Evolutionary conservation across 139 green algal species (phyloP).

Genomic region (Marvania coccoides): DNA sequence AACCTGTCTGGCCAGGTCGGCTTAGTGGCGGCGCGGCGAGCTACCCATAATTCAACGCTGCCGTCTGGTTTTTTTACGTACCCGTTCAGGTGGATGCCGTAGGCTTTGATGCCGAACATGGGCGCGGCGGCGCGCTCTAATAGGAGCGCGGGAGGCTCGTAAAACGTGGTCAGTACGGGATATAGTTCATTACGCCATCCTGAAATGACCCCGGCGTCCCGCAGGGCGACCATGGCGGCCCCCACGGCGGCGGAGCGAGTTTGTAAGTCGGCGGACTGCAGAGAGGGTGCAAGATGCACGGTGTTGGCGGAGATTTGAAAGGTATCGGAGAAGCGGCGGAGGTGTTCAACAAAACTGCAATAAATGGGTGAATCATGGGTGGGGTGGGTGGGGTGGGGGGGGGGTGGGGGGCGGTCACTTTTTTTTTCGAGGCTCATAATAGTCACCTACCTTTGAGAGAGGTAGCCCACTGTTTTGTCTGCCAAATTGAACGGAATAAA

Average conservation of each 20-base stretch:
- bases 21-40: conserved; percentile 60
- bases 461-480: conserved; percentile 35
- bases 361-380: background rate
- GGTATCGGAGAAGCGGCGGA: conserved; percentile 28
- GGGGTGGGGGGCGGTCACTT: too few relatives aligned
- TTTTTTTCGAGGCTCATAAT: background rate
- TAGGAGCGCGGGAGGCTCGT: conserved; percentile 53
- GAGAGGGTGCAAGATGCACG: background rate
- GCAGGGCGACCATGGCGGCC: conserved; percentile 17
- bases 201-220: conserved; percentile 51
- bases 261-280: too few relatives aligned
- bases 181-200: conserved; percentile 94
- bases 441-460: conserved; percentile 30
- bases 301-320: conserved; percentile 15
- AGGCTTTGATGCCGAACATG: conserved; percentile 80
- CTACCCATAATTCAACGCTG: conserved; percentile 80
- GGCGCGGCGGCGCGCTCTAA: conserved; percentile 81
- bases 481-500: conserved; percentile 39
- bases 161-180: conserved; percentile 61
- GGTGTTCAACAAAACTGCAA: conserved; percentile 41
- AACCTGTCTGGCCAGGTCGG: conserved; percentile 86
- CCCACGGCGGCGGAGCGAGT: background rate
- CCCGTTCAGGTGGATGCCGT: conserved; percentile 87
- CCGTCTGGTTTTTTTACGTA: conserved; percentile 51
- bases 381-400: background rate